Conservation (phyloP, 1,284 basidiomycete species). For the Golubevia pallescens region DNA sequence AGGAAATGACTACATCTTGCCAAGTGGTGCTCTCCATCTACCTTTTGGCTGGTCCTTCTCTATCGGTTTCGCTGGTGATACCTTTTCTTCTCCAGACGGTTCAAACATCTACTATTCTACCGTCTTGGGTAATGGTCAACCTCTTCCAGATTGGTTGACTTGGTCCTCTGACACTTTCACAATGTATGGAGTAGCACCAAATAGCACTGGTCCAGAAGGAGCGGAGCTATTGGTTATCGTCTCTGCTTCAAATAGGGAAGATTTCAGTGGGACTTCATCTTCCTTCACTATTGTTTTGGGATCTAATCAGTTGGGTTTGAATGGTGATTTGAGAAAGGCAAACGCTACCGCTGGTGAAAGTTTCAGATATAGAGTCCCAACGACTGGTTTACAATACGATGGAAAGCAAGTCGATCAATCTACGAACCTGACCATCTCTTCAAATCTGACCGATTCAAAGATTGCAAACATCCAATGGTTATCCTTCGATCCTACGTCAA, state of each 20-base stretch:
- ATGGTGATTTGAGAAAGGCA: slow-evolving; percentile 21
- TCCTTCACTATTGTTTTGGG: slow-evolving; percentile 38
- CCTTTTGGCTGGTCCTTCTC: slow-evolving; percentile 88
- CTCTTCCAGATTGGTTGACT: slow-evolving; percentile 77
- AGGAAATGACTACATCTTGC: slow-evolving; percentile 37
- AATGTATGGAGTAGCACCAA: slow-evolving; percentile 79
- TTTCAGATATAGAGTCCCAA: slow-evolving; percentile 24
- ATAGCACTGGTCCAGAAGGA: slow-evolving; percentile 35
- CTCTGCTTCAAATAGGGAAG: slow-evolving; percentile 43
- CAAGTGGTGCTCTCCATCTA: slow-evolving; percentile 71
- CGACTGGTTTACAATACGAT: slow-evolving; percentile 11
- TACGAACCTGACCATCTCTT: slow-evolving; percentile 5
- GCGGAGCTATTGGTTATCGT: slow-evolving; percentile 38
- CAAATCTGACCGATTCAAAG: slow-evolving; percentile 3
- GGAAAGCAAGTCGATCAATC: slow-evolving; percentile 5
- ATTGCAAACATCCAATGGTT: slow-evolving; percentile 25
- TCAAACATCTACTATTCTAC: slow-evolving; percentile 73
- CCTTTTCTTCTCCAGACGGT: slow-evolving; percentile 68
- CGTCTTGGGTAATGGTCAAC: slow-evolving; percentile 72
- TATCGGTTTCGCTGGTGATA: slow-evolving; percentile 78
- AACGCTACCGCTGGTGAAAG: slow-evolving; percentile 39
- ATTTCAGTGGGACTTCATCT: slow-evolving; percentile 41
- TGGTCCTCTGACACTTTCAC: slow-evolving; percentile 77
- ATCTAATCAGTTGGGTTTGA: slow-evolving; percentile 22
- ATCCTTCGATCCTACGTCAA: slow-evolving; percentile 21